phyloP scores from a whole-genome alignment of 768 basidiomycete species.

The Podaxis mareebaensis region DNA sequence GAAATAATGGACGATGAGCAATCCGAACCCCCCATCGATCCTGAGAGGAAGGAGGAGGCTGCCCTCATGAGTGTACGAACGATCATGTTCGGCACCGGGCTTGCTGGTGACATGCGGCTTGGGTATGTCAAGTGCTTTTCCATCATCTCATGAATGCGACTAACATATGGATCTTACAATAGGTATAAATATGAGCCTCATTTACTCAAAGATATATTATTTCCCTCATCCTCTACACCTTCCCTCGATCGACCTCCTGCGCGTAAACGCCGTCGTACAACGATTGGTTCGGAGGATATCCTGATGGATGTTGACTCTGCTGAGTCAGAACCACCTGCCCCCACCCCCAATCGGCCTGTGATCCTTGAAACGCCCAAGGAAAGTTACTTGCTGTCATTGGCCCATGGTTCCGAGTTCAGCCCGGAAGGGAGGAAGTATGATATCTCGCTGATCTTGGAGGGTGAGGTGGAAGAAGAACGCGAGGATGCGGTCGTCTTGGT shows the following conservation, averaged over 20 bases:
- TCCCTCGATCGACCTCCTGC: conserved; percentile 27
- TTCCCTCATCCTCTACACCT: conserved; percentile 32
- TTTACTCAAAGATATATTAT: conserved; percentile 43
- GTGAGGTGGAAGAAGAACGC: conserved; percentile 30
- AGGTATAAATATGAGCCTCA: conserved; percentile 58
- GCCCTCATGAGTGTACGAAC: conserved; percentile 47
- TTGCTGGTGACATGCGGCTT: conserved; percentile 36
- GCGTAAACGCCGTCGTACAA: conserved; percentile 34
- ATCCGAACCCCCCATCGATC: conserved; percentile 22
- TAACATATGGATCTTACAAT: conserved; percentile 2
- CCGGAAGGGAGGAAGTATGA: conserved; percentile 30
- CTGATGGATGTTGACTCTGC: conserved; percentile 24
- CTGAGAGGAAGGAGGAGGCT: conserved; percentile 37
- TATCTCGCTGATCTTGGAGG: conserved; percentile 38
- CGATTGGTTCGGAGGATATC: conserved; percentile 24
- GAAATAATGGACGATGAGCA: conserved; percentile 26
- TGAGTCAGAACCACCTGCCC: conserved; percentile 9
- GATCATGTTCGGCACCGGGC: conserved; percentile 47
- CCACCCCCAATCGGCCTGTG: conserved; percentile 27
- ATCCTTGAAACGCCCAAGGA: conserved; percentile 43
- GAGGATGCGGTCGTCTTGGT: conserved; percentile 19
- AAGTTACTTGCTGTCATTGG: conserved; percentile 33
- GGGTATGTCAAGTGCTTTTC: conserved; percentile 38
- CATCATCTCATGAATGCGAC: background rate
- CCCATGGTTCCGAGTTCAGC: conserved; percentile 12